Percentiles rank a stretch among this genome's conserved stretches.
Evolutionary conservation across 345 rosid genomes (phyloP).

Genomic region (Pugionium cornutum): DNA sequence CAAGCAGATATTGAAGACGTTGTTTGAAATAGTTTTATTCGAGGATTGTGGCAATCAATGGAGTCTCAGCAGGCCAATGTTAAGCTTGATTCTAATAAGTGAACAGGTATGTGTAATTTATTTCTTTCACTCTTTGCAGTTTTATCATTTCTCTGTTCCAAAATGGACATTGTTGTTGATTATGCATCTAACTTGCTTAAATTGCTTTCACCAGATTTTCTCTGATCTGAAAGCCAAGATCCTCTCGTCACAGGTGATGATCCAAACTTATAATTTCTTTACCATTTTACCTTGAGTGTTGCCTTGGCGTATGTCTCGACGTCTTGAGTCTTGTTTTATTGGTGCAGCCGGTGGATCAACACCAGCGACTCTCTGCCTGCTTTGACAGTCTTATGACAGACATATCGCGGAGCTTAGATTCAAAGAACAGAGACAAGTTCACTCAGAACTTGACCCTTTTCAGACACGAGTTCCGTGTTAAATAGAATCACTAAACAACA

Average conservation of each 20-base stretch:
- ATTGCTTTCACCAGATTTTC: conserved; percentile 61
- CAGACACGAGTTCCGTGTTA: conserved; percentile 88
- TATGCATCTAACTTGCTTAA: conserved; percentile 26
- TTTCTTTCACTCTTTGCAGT: conserved; percentile 4
- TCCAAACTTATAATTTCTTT: conserved; percentile 19
- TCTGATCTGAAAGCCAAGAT: conserved; percentile 87
- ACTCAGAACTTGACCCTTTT: conserved; percentile 86
- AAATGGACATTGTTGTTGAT: conserved; percentile 3
- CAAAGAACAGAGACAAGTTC: conserved; percentile 95
- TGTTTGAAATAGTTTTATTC: conserved; percentile 88
- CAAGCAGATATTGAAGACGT: conserved; percentile 82
- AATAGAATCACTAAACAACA: conserved; percentile 41
- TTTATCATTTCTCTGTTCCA: conserved; percentile 4
- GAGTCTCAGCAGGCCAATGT: conserved; percentile 99
- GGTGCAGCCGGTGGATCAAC: conserved; percentile 89
- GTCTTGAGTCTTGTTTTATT: conserved; percentile 10
- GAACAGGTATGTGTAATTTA: conserved; percentile 61
- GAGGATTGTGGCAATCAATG: conserved; percentile 97
- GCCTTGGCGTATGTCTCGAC: background rate
- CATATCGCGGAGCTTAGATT: conserved; percentile 79
- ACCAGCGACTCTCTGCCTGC: conserved; percentile 74
- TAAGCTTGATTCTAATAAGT: conserved; percentile 85
- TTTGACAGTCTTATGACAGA: conserved; percentile 93
- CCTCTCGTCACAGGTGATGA: conserved; percentile 78
- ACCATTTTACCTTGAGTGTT: background rate